These are phyloP conservation scores for Malus orientalis DNA, from an alignment of 306 rosid species.

Conservation along the genomic window DNA sequence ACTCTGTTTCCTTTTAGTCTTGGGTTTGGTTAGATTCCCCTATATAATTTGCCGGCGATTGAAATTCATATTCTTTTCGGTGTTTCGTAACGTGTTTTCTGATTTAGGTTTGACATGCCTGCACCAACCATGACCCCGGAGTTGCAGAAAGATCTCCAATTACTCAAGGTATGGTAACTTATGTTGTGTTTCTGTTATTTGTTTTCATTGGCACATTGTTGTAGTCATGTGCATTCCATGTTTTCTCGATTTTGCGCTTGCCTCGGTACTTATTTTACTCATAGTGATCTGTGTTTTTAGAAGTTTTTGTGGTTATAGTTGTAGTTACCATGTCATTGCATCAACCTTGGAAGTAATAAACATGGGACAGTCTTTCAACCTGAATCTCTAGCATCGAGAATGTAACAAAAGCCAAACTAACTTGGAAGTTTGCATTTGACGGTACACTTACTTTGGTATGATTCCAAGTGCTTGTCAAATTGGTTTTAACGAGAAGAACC, in stretches of 20 bases:
- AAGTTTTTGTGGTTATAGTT: neutral
- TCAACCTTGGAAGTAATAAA: neutral
- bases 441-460: neutral
- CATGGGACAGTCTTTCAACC: neutral
- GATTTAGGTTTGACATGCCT: slow-evolving; percentile 73
- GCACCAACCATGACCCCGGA: slow-evolving; percentile 77
- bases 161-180: slow-evolving; percentile 51
- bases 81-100: neutral
- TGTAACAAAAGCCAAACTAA: neutral
- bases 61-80: too few species aligned
- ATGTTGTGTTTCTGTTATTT: neutral
- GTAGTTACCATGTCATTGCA: neutral
- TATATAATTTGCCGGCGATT: too few species aligned
- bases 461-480: neutral
- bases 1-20: neutral
- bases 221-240: neutral
- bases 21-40: neutral
- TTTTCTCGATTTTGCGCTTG: neutral
- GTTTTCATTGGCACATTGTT: neutral
- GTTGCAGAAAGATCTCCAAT: slow-evolving; percentile 56
- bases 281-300: neutral
- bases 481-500: neutral
- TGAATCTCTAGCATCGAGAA: neutral
- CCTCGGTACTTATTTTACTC: too few species aligned
- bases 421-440: too few species aligned